These are phyloP conservation scores for Neoscytalidium dimidiatum DNA, from an alignment of 2,329 filamentous ascomycete species.

Conservation along the genomic window DNA sequence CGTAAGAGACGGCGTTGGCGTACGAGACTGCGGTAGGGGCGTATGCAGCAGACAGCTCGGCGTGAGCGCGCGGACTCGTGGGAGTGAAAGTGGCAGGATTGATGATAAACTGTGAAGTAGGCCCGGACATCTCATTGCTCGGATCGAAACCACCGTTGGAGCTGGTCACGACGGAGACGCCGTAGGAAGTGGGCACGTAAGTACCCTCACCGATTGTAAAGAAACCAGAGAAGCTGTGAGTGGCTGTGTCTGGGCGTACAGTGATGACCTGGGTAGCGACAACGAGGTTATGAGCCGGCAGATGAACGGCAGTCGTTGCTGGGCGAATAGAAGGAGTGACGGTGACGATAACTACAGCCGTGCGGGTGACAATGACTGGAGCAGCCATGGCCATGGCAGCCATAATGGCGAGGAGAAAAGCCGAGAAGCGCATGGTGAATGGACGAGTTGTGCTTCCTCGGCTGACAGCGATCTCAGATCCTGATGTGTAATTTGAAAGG, in stretches of 20 bases:
- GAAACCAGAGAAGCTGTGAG: neutral
- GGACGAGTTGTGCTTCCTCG: neutral
- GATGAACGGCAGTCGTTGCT: neutral
- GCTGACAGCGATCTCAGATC: neutral
- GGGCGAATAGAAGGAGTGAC: neutral
- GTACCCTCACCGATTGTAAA: neutral
- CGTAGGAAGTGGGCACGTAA: neutral
- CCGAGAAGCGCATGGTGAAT: constrained; percentile 7
- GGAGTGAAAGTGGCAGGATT: too few relatives aligned
- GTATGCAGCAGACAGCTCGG: too few relatives aligned
- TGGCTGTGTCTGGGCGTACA: neutral
- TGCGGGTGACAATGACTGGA: constrained; percentile 1
- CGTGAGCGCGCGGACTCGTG: too few relatives aligned
- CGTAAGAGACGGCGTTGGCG: too few relatives aligned
- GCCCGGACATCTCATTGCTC: too few relatives aligned
- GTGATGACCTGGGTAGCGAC: neutral
- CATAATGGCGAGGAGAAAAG: neutral
- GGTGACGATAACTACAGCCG: neutral
- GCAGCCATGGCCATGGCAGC: neutral
- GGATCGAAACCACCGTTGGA: too few relatives aligned
- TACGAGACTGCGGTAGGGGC: too few relatives aligned
- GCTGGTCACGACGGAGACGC: too few relatives aligned
- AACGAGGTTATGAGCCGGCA: neutral
- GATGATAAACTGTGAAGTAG: too few relatives aligned
- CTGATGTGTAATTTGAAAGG: neutral